phyloP scores from a whole-genome alignment of 257 asterid genomes.

The Pogostemon cablin region DNA sequence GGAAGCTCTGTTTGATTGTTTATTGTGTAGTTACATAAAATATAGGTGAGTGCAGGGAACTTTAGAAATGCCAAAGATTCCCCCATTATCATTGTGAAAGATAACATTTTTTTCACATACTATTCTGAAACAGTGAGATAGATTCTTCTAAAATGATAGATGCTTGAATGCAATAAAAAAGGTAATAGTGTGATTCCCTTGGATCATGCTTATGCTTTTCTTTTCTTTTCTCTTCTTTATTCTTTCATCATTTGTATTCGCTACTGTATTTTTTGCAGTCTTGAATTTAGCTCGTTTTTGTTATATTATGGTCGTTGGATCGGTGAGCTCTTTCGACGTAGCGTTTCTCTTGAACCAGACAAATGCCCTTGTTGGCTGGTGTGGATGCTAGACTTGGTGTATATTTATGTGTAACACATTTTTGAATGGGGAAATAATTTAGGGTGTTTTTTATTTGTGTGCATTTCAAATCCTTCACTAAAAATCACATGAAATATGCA shows the following conservation, averaged over 20 bases:
- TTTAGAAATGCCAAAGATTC: slow-evolving; percentile 39
- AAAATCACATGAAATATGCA: no score
- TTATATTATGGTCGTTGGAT: background rate
- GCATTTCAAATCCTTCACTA: no score
- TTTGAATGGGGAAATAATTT: no score
- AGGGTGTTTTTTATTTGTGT: no score
- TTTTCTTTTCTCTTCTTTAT: slow-evolving; percentile 3
- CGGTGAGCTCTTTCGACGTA: background rate
- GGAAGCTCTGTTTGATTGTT: slow-evolving; percentile 1
- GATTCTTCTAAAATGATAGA: slow-evolving; percentile 32
- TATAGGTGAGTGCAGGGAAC: slow-evolving; percentile 23
- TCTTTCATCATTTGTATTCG: background rate
- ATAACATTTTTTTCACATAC: slow-evolving; percentile 21
- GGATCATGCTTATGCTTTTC: slow-evolving; percentile 24
- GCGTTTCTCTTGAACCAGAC: background rate
- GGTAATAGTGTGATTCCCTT: slow-evolving; percentile 26
- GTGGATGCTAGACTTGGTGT: background rate
- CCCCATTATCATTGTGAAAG: slow-evolving; percentile 29
- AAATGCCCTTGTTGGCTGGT: background rate
- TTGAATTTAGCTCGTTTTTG: background rate
- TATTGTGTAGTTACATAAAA: background rate
- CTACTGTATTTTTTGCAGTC: background rate
- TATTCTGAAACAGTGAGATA: slow-evolving; percentile 29
- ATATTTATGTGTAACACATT: no score
- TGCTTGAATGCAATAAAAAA: slow-evolving; percentile 17